phyloP scores from a whole-genome alignment of 768 basidiomycete genomes.

The Glaciozyma antarctica region DNA sequence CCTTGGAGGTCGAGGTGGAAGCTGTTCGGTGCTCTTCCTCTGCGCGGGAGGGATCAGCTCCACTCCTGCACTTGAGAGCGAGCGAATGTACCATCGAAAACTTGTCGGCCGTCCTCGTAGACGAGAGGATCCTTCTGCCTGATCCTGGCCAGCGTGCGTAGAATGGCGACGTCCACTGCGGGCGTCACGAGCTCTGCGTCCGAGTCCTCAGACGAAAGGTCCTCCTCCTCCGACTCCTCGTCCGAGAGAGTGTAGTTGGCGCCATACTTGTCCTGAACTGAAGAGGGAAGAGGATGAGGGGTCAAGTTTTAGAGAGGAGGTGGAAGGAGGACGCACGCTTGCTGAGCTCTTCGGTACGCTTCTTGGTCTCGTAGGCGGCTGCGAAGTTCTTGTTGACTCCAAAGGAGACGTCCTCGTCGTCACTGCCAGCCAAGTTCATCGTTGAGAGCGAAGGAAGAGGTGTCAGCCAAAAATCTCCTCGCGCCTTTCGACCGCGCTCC shows the following conservation, averaged over 20 bases:
- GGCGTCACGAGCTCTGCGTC: slow-evolving; percentile 92
- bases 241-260: slow-evolving; percentile 39
- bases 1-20: slow-evolving; percentile 1
- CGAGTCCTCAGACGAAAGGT: slow-evolving; percentile 56
- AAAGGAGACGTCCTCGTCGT: slow-evolving; percentile 35
- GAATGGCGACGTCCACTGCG: slow-evolving; percentile 83
- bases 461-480: too few species aligned
- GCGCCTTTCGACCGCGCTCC: too few species aligned
- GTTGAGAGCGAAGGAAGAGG: not conserved
- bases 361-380: slow-evolving; percentile 70
- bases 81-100: slow-evolving; percentile 60
- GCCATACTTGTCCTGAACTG: slow-evolving; percentile 74
- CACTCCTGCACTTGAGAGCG: not conserved
- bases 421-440: slow-evolving; percentile 7
- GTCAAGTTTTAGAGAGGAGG: not conserved
- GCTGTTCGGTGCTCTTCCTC: slow-evolving; percentile 26
- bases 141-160: slow-evolving; percentile 79
- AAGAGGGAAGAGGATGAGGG: not conserved
- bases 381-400: slow-evolving; percentile 68
- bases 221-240: slow-evolving; percentile 47
- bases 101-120: slow-evolving; percentile 58
- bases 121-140: slow-evolving; percentile 72
- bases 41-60: slow-evolving; percentile 1
- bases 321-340: slow-evolving; percentile 49
- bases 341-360: slow-evolving; percentile 73